phyloP scores from a whole-genome alignment of 306 rosid species.

The Cajanus cajan region DNA sequence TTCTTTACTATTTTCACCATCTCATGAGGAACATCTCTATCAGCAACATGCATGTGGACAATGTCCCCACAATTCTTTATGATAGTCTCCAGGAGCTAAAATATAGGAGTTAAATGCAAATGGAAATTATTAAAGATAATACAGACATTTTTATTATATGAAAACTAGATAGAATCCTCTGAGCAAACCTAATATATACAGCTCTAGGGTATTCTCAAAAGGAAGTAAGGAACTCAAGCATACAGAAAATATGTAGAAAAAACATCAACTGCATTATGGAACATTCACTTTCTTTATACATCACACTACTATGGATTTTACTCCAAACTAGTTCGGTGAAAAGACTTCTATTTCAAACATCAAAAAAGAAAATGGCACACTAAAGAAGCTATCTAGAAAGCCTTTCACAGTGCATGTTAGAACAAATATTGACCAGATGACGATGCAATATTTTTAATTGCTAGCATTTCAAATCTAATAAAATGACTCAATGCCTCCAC shows the following conservation, averaged over 20 bases:
- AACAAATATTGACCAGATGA: not conserved
- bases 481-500: not conserved
- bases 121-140: slow-evolving; percentile 25
- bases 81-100: slow-evolving; percentile 90
- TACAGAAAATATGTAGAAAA: not conserved
- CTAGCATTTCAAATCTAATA: not conserved
- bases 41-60: slow-evolving; percentile 98
- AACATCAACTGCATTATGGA: not conserved
- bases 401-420: not conserved
- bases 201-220: not conserved
- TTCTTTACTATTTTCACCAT: slow-evolving; percentile 91
- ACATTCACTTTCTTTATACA: not conserved
- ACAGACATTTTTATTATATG: slow-evolving; percentile 1
- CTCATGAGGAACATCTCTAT: slow-evolving; percentile 88
- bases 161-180: not conserved
- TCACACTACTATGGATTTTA: not conserved
- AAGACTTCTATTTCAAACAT: not conserved
- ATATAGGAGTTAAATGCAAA: slow-evolving; percentile 47
- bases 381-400: not conserved
- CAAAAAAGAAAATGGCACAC: not conserved
- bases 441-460: not conserved
- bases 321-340: not conserved
- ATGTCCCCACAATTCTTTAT: slow-evolving; percentile 96
- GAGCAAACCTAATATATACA: not conserved
- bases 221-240: not conserved